Evolutionary conservation across 2,329 filamentous ascomycete genomes (phyloP), one percentile per base, ranked within the genome.

Genomic region (Ascochyta pisi): DNA sequence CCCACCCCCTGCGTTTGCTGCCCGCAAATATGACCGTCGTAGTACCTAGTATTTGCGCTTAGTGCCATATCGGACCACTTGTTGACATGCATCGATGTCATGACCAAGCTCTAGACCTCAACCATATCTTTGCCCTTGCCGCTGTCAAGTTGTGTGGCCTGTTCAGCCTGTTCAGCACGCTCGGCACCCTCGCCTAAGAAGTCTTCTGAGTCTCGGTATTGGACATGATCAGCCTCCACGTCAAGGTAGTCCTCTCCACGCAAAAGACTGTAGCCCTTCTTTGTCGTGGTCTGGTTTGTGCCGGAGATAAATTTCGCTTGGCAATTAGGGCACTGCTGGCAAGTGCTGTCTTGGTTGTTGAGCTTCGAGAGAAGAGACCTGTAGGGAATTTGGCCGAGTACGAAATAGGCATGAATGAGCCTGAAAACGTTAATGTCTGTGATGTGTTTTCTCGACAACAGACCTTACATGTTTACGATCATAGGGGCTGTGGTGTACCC

Each of bases 181-280:
- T 53, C 49, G 13, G 49, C 44, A 33, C 54, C 49, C 19, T 52
- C 54, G 12, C 54, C 48, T 10, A 57, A 16, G 19, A 57, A 57
- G 10, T 57, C 54, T 19, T 57, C 49, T 10, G 49, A 57, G 40
- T 57, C 54, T 4, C 49, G 54, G 40, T 57, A 52, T 27, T 45
- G 43, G 10, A 57, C 33, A 0, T 44, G 48, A 16, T 49, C 49
- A 13, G 54, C 54, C 35, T 57, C 54, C 6, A 57, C 29, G 15
- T 57, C 54, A 6, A 57, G 44, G 24, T 57, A 57, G 15, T 57
- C 49, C 15, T 57, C 54, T 19, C 54, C 54, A 15, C 54, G 49
- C 6, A 57, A 26, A 13, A 57, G 54, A 27, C 54, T 57, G 44
- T 57, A 57, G 23, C 54, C 54, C 40, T 57, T 51, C 27, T 51